Percentiles rank a stretch among this genome's conserved stretches.
Conservation (phyloP, 2,329 filamentous ascomycete species). For the Orbilia quercus region DNA sequence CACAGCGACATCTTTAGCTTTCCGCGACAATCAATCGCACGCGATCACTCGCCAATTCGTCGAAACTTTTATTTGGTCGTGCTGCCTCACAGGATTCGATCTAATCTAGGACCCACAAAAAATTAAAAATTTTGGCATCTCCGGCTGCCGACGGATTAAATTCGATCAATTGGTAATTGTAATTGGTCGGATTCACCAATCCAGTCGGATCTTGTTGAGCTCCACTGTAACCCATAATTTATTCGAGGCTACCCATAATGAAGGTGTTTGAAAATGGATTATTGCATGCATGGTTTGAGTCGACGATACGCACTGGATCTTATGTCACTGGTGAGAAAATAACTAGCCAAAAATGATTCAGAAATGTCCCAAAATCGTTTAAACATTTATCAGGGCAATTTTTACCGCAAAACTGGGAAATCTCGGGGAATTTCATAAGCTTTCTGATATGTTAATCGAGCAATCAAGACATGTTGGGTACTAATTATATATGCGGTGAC, state of each 20-base stretch:
- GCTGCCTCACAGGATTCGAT: slow-evolving; percentile 24
- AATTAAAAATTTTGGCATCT: slow-evolving; percentile 2
- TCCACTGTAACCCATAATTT: not conserved
- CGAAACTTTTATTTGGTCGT: not conserved
- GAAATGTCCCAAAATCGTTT: not conserved
- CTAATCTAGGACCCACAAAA: not conserved
- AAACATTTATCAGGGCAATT: not conserved
- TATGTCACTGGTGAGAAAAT: too few relatives aligned
- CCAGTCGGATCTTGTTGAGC: slow-evolving; percentile 48
- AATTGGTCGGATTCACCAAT: slow-evolving; percentile 30
- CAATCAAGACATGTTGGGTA: not conserved
- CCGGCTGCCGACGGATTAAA: slow-evolving; percentile 29
- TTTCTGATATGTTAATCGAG: not conserved
- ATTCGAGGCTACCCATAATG: too few relatives aligned
- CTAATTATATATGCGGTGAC: slow-evolving; percentile 11
- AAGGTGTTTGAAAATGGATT: not conserved
- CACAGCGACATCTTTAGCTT: not conserved
- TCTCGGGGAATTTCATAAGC: not conserved
- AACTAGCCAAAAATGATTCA: not conserved
- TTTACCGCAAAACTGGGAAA: too few relatives aligned
- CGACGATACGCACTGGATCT: too few relatives aligned
- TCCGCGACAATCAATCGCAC: slow-evolving; percentile 3
- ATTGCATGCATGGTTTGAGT: too few relatives aligned
- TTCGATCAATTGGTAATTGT: slow-evolving; percentile 10
- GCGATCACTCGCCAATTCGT: slow-evolving; percentile 1